Evolutionary conservation across 345 rosid genomes (phyloP), one percentile per base, ranked within the genome.

Genomic region (Populus ilicifolia): DNA sequence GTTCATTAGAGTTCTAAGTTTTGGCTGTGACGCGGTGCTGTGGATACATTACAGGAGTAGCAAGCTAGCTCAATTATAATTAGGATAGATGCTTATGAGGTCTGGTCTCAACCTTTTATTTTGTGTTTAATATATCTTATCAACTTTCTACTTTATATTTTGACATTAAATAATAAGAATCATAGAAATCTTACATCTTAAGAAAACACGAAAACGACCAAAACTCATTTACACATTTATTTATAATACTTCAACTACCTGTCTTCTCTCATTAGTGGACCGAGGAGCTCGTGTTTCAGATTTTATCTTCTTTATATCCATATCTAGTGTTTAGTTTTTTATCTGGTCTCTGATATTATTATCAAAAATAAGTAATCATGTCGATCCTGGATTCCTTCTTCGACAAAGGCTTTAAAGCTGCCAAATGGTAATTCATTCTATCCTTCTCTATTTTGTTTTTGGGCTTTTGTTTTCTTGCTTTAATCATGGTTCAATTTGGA

Each of bases 321-420:
- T 43, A 43, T 43, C 0, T 43, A 43, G 1, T 43, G 14, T 43
- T 43, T 43, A 43, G 0, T 16, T 67, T 11, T n/a, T 70, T 46
- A 70, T 71, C 76, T 64, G 71, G 70, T 77, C 50, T 27, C 48
- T 43, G 23, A 0, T 9, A 20, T 4, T 65, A 14, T 59, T 33
- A 65, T 65, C 20, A 2, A 61, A 18, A 38, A 6, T 27, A 39
- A 21, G 21, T 64, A 62, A 83, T 72, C 91, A 92, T 93, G 93
- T 89, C 99, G 86, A 82, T 90, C 87, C 87, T 95, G 80, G 99
- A 95, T 87, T 86, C 98, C 1, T 89, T 95, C 88, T 92, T 93
- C 92, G 90, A 82, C 76, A 93, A 90, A 85, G 96, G 96, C 64
- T 95, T 95, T 80, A 95, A 90, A 87, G 98, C 94, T 71, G 85